phyloP scores from a whole-genome alignment of 257 asterid genomes.

The Solanum paucissectum region DNA sequence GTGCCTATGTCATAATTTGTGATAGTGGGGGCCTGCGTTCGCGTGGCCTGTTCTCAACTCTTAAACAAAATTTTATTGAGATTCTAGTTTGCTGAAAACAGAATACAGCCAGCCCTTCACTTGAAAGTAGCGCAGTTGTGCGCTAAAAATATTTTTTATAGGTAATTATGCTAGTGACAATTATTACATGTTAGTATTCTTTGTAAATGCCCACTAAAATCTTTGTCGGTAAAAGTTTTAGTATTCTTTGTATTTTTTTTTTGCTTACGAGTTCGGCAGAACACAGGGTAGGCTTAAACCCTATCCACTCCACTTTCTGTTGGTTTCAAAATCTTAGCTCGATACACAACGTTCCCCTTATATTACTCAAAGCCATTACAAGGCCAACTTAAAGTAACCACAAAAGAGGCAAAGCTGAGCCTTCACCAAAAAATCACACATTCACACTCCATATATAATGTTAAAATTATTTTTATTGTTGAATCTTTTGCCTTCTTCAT shows the following conservation, averaged over 20 bases:
- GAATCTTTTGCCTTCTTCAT: too few relatives aligned
- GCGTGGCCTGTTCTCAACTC: background rate
- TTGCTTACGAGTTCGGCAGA: too few relatives aligned
- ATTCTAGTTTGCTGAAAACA: background rate
- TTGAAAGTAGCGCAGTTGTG: background rate
- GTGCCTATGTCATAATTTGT: constrained; percentile 8
- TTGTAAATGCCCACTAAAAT: too few relatives aligned
- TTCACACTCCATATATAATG: too few relatives aligned
- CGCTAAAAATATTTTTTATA: too few relatives aligned
- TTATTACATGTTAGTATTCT: background rate
- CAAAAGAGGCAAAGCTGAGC: background rate
- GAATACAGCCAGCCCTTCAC: background rate
- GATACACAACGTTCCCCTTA: too few relatives aligned
- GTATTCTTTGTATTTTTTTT: too few relatives aligned
- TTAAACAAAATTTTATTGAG: background rate
- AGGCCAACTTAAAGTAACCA: background rate
- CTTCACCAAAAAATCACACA: background rate
- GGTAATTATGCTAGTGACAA: background rate
- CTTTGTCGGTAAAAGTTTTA: too few relatives aligned
- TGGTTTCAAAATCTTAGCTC: background rate
- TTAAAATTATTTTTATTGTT: too few relatives aligned
- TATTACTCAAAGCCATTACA: background rate
- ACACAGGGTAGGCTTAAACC: background rate
- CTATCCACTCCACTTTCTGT: background rate
- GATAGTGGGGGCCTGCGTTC: background rate